Percentiles rank a stretch among this genome's conserved stretches.
phyloP scores from a whole-genome alignment of 139 green algal genomes.

The Haematococcus lacustris region DNA sequence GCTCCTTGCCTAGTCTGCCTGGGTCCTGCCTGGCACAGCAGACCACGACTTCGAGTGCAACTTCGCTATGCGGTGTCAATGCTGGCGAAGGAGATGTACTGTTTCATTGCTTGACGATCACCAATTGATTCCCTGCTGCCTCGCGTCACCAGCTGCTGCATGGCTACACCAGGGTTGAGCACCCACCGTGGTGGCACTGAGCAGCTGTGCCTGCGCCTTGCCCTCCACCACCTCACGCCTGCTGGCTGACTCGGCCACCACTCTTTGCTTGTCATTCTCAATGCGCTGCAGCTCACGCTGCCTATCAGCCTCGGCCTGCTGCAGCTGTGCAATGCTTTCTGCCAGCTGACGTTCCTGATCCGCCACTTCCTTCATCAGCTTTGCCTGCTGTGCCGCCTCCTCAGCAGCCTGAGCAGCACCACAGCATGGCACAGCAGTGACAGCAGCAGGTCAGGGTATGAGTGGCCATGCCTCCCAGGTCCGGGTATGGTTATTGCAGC shows the following conservation, averaged over 20 bases:
- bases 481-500: too few species aligned
- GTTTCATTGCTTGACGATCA: not conserved
- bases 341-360: too few species aligned
- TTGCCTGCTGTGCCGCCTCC: not conserved
- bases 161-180: too few species aligned
- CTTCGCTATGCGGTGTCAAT: not conserved
- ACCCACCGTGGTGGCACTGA: not conserved
- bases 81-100: not conserved
- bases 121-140: not conserved
- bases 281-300: constrained; percentile 9
- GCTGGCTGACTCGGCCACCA: not conserved
- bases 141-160: too few species aligned
- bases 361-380: not conserved
- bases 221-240: not conserved
- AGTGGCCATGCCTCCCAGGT: too few species aligned
- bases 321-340: too few species aligned
- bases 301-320: too few species aligned
- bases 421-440: too few species aligned
- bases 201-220: not conserved
- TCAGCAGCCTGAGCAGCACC: constrained; percentile 2
- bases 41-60: too few species aligned
- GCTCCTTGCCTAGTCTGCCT: too few species aligned
- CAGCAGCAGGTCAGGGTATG: not conserved
- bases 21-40: too few species aligned
- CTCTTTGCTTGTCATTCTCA: constrained; percentile 5